Evolutionary conservation across 805 yeast genomes (phyloP), one percentile per base, ranked within the genome.

Genomic region (Clavispora phyllophila): DNA sequence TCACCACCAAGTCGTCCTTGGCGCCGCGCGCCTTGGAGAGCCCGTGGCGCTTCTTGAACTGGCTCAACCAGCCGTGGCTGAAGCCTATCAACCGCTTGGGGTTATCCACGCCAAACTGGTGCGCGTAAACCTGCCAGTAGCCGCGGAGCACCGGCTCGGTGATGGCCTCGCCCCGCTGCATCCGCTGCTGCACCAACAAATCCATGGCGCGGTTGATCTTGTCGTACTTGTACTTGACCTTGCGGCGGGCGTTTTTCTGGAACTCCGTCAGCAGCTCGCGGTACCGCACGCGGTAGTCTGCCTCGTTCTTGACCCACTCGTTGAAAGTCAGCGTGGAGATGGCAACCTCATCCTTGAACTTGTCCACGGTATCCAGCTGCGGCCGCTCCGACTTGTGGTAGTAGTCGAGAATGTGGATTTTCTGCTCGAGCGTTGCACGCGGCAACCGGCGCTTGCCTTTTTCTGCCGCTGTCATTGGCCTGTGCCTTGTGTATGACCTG

Each of bases 61-160:
- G 81, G 10, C 76, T 65, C 34, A 79, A 58, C 84, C 84, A 79
- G 8, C 85, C 85, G 55, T 79, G 83, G 49, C 80, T 73, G 48
- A 78, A 79, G 13, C 72, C 67, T 22, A 67, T 70, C 42, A 75
- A 56, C 42, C 85, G 61, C 54, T 79, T 79, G 3, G 84, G 82
- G 50, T 79, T 81, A 7, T 72, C 76, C 2, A 79, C 82, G 9
- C 83, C 84, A 53, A 58, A 76, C 51, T 71, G 66, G 43, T 73
- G 73, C 2, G 82, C 84, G 51, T 67, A 76, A 24, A 68, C 60
- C 12, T 71, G 63, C 85, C 85, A 79, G 53, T 76, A 73, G 39
- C 75, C 78, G 29, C 83, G 61, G 36, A 79, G 57, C 5, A 77
- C 62, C 1, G 82, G 79, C 51, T 79, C 84, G 17, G 72, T 75